Evolutionary conservation across 148 eudicot species (phyloP), one percentile per base, ranked within the genome.

Genomic region (Polygonum maritimum): DNA sequence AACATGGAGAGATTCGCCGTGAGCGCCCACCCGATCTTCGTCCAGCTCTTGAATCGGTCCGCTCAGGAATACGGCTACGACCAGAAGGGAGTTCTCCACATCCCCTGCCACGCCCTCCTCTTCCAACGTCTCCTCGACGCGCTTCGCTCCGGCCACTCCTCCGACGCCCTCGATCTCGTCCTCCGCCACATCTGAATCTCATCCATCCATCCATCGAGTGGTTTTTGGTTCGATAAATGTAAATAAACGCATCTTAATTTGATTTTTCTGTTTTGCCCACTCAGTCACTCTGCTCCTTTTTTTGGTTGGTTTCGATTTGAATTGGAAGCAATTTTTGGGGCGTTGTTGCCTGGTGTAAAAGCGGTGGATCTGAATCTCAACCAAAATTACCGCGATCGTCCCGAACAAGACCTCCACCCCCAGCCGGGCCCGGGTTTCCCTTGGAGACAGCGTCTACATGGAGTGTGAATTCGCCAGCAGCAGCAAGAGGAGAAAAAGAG

Each of bases 41-140:
- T 89, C 15, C 79, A 44, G 76, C 80, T 93, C 15, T 85, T 93
- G 12, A 86, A 88, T 9, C 83, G 76, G 70, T 93, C 98, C 31
- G 98, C 96, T 49, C 90, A 88, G 38, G 96, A 90, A 75, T 90
- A 93, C 81, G 98, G 96, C 0, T 93, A 90, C 82, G 88, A 87
- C 36, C 93, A 93, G 76, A 79, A 85, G 75, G 98, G 98, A 18
- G 96, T 80, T 7, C 87, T 93, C 7, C 82, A 88, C 31, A 90
- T 93, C 76, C 96, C 96, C 19, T 93, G 98, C 74, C 81, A 83
- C 49, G 96, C 88, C 36, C 69, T 79, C 75, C 83, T 86, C 11
- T 93, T 93, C 73, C 89, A 93, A 55, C 80, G 80, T 2, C 84
- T 90, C 7, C 88, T 92, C 3, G 89, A 86, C 47, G 85, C 88